Conservation (phyloP, 2,329 filamentous ascomycete genomes). For the Thielaviopsis euricoi region DNA sequence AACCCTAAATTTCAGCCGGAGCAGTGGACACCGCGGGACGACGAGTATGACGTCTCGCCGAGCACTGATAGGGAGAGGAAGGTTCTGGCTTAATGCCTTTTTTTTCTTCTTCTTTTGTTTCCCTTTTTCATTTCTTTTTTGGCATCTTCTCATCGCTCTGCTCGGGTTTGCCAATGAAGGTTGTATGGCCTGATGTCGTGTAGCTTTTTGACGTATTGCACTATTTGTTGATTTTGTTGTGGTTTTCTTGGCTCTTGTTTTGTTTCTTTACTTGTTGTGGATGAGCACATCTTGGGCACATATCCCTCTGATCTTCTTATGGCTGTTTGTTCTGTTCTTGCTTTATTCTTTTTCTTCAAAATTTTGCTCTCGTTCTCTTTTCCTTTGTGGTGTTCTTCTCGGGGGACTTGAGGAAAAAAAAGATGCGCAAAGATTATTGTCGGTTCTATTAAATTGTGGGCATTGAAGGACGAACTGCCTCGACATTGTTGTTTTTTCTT, state of each 20-base stretch:
- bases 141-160: neutral
- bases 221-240: neutral
- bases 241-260: neutral
- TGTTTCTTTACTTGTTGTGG: neutral
- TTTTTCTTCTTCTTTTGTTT: neutral
- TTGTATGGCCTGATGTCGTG: neutral
- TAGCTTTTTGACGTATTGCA: too few relatives aligned
- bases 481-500: neutral
- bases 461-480: too few relatives aligned
- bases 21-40: constrained; percentile 27
- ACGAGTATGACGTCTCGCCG: constrained; percentile 12
- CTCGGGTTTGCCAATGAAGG: too few relatives aligned
- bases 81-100: neutral
- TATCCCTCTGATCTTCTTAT: too few relatives aligned
- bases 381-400: too few relatives aligned
- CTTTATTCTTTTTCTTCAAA: neutral
- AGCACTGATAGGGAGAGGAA: neutral
- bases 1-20: constrained; percentile 38
- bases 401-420: too few relatives aligned
- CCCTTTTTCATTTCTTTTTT: too few relatives aligned
- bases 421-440: too few relatives aligned
- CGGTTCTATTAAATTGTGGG: too few relatives aligned
- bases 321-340: too few relatives aligned
- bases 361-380: neutral
- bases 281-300: too few relatives aligned